Percentiles rank a stretch among this genome's conserved stretches.
Evolutionary conservation across 1,284 basidiomycete species (phyloP).

Genomic region (Fomitopsis palustris): DNA sequence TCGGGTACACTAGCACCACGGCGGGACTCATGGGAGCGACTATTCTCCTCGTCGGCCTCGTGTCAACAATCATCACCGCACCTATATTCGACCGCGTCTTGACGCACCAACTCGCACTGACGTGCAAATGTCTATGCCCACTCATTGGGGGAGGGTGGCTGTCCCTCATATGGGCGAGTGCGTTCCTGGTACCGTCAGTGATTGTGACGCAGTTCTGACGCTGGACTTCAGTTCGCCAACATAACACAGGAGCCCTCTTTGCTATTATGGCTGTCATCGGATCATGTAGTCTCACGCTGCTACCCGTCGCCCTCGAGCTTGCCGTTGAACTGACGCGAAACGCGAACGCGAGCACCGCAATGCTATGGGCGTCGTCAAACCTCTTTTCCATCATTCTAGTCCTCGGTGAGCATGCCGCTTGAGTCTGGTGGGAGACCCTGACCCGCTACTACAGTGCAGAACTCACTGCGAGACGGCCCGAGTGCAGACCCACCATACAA

Average conservation of each 20-base stretch:
- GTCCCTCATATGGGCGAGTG: constrained; percentile 71
- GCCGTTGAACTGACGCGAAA: constrained; percentile 74
- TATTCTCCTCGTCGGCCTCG: constrained; percentile 61
- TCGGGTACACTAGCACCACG: constrained; percentile 57
- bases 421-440: no score
- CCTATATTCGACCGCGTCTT: constrained; percentile 75
- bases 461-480: constrained; percentile 57
- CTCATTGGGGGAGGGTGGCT: constrained; percentile 60
- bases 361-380: constrained; percentile 73
- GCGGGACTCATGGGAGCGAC: constrained; percentile 66
- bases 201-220: not conserved
- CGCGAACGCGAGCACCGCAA: constrained; percentile 67
- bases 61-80: constrained; percentile 57
- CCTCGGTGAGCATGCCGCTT: constrained; percentile 45
- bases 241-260: constrained; percentile 58
- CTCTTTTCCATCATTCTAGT: constrained; percentile 58
- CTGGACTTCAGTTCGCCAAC: not conserved
- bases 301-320: constrained; percentile 73
- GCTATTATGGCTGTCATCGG: constrained; percentile 67
- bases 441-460: constrained; percentile 40
- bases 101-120: constrained; percentile 58
- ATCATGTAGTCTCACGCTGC: constrained; percentile 57
- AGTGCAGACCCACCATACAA: constrained; percentile 62
- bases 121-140: constrained; percentile 55
- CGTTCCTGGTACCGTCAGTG: constrained; percentile 10